Conservation (phyloP, 2,329 filamentous ascomycete species). For the Dactylellina leptospora region DNA sequence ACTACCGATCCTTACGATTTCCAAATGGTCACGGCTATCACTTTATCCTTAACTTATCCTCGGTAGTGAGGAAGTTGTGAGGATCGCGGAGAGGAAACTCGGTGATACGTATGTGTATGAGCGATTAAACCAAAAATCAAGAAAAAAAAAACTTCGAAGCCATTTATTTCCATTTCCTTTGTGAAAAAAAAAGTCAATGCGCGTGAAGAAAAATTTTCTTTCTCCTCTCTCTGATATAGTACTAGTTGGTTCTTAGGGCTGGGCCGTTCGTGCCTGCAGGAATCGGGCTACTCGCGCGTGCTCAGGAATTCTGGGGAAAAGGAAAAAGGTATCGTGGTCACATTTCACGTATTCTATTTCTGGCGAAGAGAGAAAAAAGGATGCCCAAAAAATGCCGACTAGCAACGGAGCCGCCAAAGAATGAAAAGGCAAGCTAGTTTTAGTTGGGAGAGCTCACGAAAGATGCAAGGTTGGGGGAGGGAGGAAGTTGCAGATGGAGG, state of each 20-base stretch:
- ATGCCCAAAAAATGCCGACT: background rate
- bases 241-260: background rate
- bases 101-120: constrained; percentile 10
- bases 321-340: background rate
- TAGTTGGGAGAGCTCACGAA: constrained; percentile 24
- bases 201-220: constrained; percentile 16
- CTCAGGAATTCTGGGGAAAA: constrained; percentile 7
- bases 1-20: too few relatives aligned
- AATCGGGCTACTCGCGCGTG: background rate
- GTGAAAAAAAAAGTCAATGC: constrained; percentile 1
- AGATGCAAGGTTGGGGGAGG: background rate
- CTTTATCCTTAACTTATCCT: too few relatives aligned
- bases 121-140: constrained; percentile 21
- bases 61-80: constrained; percentile 9
- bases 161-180: background rate
- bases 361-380: too few relatives aligned
- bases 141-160: background rate
- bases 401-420: background rate
- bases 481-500: background rate
- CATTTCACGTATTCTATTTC: too few relatives aligned
- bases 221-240: background rate
- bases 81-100: background rate
- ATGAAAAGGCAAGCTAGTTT: too few relatives aligned
- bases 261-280: constrained; percentile 19
- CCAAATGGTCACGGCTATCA: too few relatives aligned